Base-by-base conservation (phyloP, 805 yeast genomes). In the Wickerhamiella australiensis region DNA sequence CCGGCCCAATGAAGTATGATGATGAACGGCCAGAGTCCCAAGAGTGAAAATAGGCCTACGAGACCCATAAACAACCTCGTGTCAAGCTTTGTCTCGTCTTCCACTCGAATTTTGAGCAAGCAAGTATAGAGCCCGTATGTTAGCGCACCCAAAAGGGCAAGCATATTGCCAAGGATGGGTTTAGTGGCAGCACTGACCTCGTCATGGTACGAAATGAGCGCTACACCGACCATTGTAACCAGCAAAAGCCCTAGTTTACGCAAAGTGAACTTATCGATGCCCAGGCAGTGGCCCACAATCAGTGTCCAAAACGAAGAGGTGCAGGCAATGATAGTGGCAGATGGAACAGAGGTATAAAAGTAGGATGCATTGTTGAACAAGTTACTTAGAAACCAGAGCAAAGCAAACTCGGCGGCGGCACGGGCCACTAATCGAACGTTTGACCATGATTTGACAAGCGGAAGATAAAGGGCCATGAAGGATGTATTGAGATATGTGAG, bases 221-320 rank as follows among this genome's bases (percentile, higher is more conserved):
- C 59, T 6, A 92, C 87, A 9, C 98, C 98, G 7, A 76, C 51
- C 51, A 88, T 77, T 6, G 94, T 79, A 1, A 85, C 69, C 2
- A 79, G 51, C 5, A 90, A 73, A 0, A 95, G 95, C 20, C 74
- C 56, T 1, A 87, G 58, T 61, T 90, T 92, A 44, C 74, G 68
- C 15, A 63, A 59, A 57, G 78, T 82, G 59, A 90, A 75, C 23
- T 64, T 66, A 64, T 90, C 97, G 1, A 87, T 76, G 26, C 79
- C 70, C 51, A 79, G 79, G 22, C 83, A 54, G 49, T 80, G 77
- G 1, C 97, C 97, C 7, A 90, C 74, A 1, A 88, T 57, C 36
- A 92, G 72, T 0, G 98, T 92, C 75, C 92, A 92, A 62, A 92
- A 87, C 6, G 95, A 84, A 4, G 94, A 82, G 0, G 97, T 88